Conservation (phyloP, 2,329 filamentous ascomycete species). For the Fusarium paranaense region DNA sequence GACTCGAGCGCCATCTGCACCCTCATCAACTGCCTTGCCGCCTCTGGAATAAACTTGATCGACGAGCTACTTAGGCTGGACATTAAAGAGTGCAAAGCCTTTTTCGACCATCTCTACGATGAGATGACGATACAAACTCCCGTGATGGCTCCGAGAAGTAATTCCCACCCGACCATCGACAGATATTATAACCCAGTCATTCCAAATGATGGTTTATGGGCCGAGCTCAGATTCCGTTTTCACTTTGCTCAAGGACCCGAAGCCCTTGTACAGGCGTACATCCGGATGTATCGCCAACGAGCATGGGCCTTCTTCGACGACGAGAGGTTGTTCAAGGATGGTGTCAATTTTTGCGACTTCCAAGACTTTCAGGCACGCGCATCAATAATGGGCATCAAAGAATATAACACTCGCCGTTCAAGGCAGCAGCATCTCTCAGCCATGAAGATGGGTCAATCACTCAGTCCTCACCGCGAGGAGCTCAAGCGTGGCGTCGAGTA, state of each 20-base stretch:
- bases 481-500: not conserved
- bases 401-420: not conserved
- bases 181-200: not conserved
- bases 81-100: not conserved
- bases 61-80: not conserved
- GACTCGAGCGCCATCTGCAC: not conserved
- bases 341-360: not conserved
- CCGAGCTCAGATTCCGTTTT: not conserved
- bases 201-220: not conserved
- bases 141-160: not conserved
- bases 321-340: not conserved
- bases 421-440: not conserved
- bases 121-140: not conserved
- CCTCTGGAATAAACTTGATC: not conserved
- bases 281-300: conserved; percentile 13
- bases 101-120: not conserved
- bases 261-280: not conserved
- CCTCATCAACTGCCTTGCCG: conserved; percentile 11
- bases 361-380: not conserved
- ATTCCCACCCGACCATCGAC: not conserved
- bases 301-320: conserved; percentile 19
- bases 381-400: not conserved
- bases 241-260: not conserved
- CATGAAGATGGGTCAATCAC: not conserved
- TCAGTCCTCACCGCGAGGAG: not conserved